Percentiles rank a stretch among this genome's conserved stretches.
These are phyloP conservation scores for Helicocarpus griseus DNA, from an alignment of 2,329 filamentous ascomycete species.

Conservation along the genomic window DNA sequence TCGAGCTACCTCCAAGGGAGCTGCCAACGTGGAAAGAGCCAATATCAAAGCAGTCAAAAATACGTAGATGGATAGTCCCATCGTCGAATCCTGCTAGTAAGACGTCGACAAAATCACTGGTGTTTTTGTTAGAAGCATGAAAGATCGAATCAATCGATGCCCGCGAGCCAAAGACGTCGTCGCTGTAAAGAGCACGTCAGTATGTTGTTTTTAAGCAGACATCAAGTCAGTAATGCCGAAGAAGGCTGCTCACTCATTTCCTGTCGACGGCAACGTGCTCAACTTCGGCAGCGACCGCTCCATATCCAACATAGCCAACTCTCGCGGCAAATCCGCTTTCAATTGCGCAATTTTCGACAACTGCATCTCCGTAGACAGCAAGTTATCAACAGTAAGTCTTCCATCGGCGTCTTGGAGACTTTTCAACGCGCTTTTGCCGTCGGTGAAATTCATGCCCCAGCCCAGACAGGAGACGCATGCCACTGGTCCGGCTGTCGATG, in stretches of 20 bases:
- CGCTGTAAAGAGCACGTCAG: conserved; percentile 30
- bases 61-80: conserved; percentile 64
- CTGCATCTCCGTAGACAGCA: conserved; percentile 30
- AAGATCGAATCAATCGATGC: conserved; percentile 62
- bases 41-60: conserved; percentile 78
- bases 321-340: conserved; percentile 55
- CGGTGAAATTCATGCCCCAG: conserved; percentile 48
- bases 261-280: conserved; percentile 58
- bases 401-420: conserved; percentile 21
- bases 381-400: conserved; percentile 31
- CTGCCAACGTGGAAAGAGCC: conserved; percentile 43
- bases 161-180: conserved; percentile 58
- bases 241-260: conserved; percentile 41
- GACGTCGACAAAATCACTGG: conserved; percentile 67
- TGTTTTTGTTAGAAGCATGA: conserved; percentile 50
- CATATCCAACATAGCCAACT: conserved; percentile 65
- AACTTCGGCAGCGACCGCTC: conserved; percentile 68
- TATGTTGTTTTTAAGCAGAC: neutral
- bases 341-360: conserved; percentile 28
- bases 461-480: conserved; percentile 39
- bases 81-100: conserved; percentile 65
- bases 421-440: conserved; percentile 35
- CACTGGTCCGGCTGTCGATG: conserved; percentile 30
- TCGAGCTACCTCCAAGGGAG: conserved; percentile 29
- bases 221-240: neutral